Percentiles rank a stretch among this genome's conserved stretches.
These are phyloP conservation scores for Delitschia confertaspora DNA, from an alignment of 495 filamentous ascomycete genomes.

Conservation along the genomic window DNA sequence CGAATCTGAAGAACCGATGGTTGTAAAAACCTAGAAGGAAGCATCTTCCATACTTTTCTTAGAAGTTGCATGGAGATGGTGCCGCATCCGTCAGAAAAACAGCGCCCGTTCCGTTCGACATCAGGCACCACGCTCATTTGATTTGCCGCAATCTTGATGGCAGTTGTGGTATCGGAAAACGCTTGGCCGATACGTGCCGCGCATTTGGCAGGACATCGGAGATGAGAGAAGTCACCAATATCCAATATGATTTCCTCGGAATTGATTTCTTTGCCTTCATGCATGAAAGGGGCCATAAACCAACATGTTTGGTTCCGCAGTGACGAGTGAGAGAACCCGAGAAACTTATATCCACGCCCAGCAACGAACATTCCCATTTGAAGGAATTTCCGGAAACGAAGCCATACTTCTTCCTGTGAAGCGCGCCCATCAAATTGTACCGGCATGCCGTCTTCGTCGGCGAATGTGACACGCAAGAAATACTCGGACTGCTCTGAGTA, in stretches of 20 bases:
- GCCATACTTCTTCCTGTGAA: slow-evolving; percentile 44
- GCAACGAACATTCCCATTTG: slow-evolving; percentile 48
- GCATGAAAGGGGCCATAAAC: slow-evolving; percentile 59
- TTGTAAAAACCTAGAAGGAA: slow-evolving; percentile 16
- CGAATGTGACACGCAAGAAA: slow-evolving; percentile 59
- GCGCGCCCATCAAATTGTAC: slow-evolving; percentile 46
- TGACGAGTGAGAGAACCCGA: slow-evolving; percentile 71
- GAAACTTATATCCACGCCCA: slow-evolving; percentile 52
- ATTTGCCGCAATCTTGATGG: slow-evolving; percentile 41
- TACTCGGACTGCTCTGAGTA: slow-evolving; percentile 51
- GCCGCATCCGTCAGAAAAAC: slow-evolving; percentile 73
- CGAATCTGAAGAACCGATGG: slow-evolving; percentile 67
- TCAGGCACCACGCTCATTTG: slow-evolving; percentile 13
- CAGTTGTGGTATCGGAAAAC: slow-evolving; percentile 62
- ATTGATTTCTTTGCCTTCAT: too few species aligned
- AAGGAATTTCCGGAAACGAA: slow-evolving; percentile 49
- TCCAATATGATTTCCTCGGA: slow-evolving; percentile 52
- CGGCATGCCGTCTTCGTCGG: slow-evolving; percentile 58
- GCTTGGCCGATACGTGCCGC: slow-evolving; percentile 78
- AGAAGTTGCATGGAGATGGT: slow-evolving; percentile 53
- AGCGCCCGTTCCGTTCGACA: slow-evolving; percentile 36
- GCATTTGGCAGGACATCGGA: slow-evolving; percentile 61
- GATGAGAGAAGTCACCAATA: slow-evolving; percentile 57
- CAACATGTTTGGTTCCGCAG: slow-evolving; percentile 55
- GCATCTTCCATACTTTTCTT: slow-evolving; percentile 40